These are phyloP conservation scores for Colletotrichum navitas DNA, from an alignment of 2,329 filamentous ascomycete species.

Conservation along the genomic window DNA sequence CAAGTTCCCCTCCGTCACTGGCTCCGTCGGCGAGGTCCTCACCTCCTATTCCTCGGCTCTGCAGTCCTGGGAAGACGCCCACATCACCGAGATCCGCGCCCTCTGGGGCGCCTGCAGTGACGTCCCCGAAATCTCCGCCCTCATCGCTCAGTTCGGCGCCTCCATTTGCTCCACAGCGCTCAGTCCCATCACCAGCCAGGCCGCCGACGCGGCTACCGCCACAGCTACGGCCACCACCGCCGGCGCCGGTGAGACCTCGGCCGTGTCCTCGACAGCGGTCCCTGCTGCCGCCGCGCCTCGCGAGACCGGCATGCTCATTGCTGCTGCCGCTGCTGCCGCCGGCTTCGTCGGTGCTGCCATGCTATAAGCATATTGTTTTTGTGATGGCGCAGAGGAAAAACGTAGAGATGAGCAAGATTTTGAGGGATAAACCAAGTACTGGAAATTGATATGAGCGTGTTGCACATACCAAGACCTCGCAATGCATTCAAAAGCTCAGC, in stretches of 20 bases:
- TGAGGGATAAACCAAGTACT: background rate
- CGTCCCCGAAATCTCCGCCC: constrained; percentile 41
- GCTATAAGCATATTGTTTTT: background rate
- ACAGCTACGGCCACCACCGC: background rate
- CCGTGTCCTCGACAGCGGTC: constrained; percentile 7
- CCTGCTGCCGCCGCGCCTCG: constrained; percentile 21
- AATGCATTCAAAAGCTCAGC: background rate
- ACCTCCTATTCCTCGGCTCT: constrained; percentile 45
- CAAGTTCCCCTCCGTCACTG: constrained; percentile 47
- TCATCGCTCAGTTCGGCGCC: constrained; percentile 10
- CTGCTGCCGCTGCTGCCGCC: constrained; percentile 27
- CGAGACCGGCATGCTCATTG: constrained; percentile 37
- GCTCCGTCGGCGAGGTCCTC: constrained; percentile 45
- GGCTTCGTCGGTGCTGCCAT: constrained; percentile 32
- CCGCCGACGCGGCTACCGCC: background rate
- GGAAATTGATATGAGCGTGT: background rate
- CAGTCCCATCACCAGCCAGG: constrained; percentile 9
- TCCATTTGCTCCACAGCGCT: constrained; percentile 27
- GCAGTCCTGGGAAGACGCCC: constrained; percentile 45
- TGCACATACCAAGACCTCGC: background rate
- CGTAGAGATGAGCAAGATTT: background rate
- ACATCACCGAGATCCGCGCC: constrained; percentile 42
- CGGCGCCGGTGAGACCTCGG: background rate
- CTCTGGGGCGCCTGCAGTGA: constrained; percentile 47
- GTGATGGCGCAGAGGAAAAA: background rate